Evolutionary conservation across 140 eudicot genomes (phyloP).

Genomic region (Flaveria floridana): DNA sequence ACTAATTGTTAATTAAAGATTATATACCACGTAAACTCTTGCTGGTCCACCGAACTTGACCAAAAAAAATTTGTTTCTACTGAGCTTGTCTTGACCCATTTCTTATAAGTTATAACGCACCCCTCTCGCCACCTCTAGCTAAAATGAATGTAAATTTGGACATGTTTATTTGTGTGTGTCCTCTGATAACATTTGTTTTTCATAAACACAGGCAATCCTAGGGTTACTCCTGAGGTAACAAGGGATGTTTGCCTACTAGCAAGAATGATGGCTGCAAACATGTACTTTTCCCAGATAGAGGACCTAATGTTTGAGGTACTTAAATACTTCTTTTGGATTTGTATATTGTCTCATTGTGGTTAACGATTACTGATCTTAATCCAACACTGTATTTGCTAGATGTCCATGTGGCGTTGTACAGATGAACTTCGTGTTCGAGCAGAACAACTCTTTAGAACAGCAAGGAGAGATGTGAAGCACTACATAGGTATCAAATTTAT

Average conservation of each 20-base stretch:
- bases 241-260: slow-evolving; percentile 96
- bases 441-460: slow-evolving; percentile 65
- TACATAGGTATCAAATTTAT: slow-evolving; percentile 61
- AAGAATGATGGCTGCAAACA: slow-evolving; percentile 98
- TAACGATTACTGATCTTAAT: slow-evolving; percentile 7
- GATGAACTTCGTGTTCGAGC: slow-evolving; percentile 92
- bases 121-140: not conserved
- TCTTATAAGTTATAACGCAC: not conserved
- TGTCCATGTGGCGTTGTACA: slow-evolving; percentile 99
- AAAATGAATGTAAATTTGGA: not conserved
- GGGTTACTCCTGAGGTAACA: slow-evolving; percentile 98
- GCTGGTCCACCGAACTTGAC: not conserved
- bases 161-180: not conserved
- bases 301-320: slow-evolving; percentile 96
- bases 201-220: slow-evolving; percentile 72
- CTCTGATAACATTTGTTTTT: slow-evolving; percentile 3
- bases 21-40: not conserved
- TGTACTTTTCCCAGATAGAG: slow-evolving; percentile 93
- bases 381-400: slow-evolving; percentile 38
- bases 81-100: not conserved
- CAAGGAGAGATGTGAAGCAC: slow-evolving; percentile 90
- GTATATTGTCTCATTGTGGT: slow-evolving; percentile 9
- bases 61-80: not conserved
- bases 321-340: not conserved
- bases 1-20: not conserved